Evolutionary conservation across 2,329 filamentous ascomycete species (phyloP).

Genomic region (Pseudogymnoascus sp.): DNA sequence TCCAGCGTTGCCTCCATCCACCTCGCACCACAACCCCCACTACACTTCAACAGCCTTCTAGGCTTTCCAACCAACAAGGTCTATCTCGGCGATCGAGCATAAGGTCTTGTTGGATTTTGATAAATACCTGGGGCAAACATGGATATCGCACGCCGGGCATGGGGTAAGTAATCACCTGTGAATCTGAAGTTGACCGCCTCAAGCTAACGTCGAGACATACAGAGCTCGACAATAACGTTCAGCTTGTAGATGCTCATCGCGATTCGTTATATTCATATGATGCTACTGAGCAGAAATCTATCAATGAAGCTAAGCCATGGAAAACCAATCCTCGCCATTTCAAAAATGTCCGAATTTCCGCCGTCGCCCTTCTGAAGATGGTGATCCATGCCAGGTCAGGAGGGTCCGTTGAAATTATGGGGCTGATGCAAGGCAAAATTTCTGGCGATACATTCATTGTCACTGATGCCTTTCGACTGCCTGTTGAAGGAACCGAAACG

Average conservation of each 20-base stretch:
- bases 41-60: background rate
- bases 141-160: slow-evolving; percentile 52
- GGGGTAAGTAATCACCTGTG: slow-evolving; percentile 42
- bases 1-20: background rate
- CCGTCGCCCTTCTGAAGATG: slow-evolving; percentile 95
- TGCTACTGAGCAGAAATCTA: slow-evolving; percentile 56
- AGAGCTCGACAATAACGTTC: slow-evolving; percentile 85
- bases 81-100: background rate
- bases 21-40: background rate
- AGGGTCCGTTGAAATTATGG: slow-evolving; percentile 91
- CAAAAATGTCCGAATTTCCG: slow-evolving; percentile 86
- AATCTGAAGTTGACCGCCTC: slow-evolving; percentile 12
- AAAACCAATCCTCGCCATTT: slow-evolving; percentile 74
- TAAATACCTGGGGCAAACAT: slow-evolving; percentile 28
- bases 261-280: slow-evolving; percentile 91
- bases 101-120: background rate
- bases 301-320: slow-evolving; percentile 66
- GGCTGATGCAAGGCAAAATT: slow-evolving; percentile 93
- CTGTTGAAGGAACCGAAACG: slow-evolving; percentile 97
- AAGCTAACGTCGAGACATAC: slow-evolving; percentile 26
- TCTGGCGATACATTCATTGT: slow-evolving; percentile 79
- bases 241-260: slow-evolving; percentile 75
- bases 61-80: background rate
- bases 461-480: slow-evolving; percentile 86
- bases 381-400: slow-evolving; percentile 98